Evolutionary conservation across 2,329 filamentous ascomycete genomes (phyloP), one percentile per base, ranked within the genome.

Genomic region (Blumeria graminis): DNA sequence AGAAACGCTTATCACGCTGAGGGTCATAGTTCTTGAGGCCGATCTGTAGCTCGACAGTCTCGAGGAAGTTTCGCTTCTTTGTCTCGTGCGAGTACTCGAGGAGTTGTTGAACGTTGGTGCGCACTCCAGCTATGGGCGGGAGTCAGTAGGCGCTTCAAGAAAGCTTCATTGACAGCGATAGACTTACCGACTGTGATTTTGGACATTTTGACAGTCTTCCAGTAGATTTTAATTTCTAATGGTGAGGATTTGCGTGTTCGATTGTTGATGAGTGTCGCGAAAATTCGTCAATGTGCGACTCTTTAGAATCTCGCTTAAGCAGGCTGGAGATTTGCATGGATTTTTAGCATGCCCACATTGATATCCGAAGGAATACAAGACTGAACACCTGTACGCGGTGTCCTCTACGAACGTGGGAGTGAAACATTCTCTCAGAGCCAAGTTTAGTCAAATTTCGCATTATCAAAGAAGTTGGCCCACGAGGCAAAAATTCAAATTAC

Each of bases 1-100:
- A 94, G 90, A 98, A 98, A 94, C 90, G 90, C 90, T 98, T 98
- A 79, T 98, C 92, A 87, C 92, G 90, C 84, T 96, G 78, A 70
- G 92, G 90, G 72, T 98, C 86, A 78, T 94, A 94, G 84, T 94
- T 94, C 85, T 94, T 93, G 71, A 94, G 82, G 72, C 86, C 86
- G 78, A 93, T 92, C 74, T 87, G 80, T 66, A 85, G 83, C 74
- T 88, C 84, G 72, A 94, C 86, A 70, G 86, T 90, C 78, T 92
- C 87, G 71, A 93, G 79, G 78, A 94, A 95, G 81, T 94, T 94
- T 68, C 88, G 79, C 85, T 94, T 94, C 84, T 94, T 94, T 73
- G 85, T 86, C 74, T 94, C 81, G 68, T 78, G 78, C 71, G 85
- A 94, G 84, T 96, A 96, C 70, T 94, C 83, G 69, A 98, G 84